Base-by-base conservation (phyloP, 169 alveolate genomes). In the Plasmodium gonderi region DNA sequence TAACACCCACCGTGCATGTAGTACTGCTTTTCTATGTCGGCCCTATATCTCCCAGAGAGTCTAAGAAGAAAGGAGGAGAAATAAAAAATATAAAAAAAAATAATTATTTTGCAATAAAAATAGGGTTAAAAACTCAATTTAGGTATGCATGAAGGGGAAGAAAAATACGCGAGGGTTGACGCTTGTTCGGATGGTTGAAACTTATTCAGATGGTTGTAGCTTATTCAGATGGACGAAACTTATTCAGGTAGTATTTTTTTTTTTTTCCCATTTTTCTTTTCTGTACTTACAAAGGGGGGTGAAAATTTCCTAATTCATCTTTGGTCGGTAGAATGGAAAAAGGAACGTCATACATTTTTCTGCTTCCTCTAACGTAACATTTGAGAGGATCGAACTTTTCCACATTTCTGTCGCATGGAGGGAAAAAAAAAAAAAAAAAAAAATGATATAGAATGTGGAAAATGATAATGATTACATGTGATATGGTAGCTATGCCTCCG, bases 231-330 rank as follows among this genome's bases (percentile, higher is more conserved):
- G n/a, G n/a, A n/a, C n/a, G n/a, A n/a, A n/a, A n/a, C n/a, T n/a
- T n/a, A n/a, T n/a, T n/a, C n/a, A n/a, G n/a, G n/a, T n/a, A n/a
- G n/a, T n/a, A 60, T 17, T 23, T 68, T 36, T 36, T 26, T 23
- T 2, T 64, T 4, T 14, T 5, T n/a, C n/a, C 31, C 7, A 40
- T 38, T 49, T 2, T 42, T 68, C 47, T 17, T 74, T 36, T 47
- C 12, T 47, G 14, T 42, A 9, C 79, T 77, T 68, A 95, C 98
- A 91, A 89, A 1, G 98, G 98, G 14, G 98, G 98, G 65, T 97
- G 98, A 92, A 96, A 95, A 45, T 95, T 97, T 14, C 98, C 98
- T 1, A 97, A 95, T 80, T 97, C 98, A 79, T 97, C 98, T 80
- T 96, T 97, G 45, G 83, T 60, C 23, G 98, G 98, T 74, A 95